Evolutionary conservation across 306 rosid species (phyloP), one percentile per base, ranked within the genome.

Genomic region (Inga oerstediana): DNA sequence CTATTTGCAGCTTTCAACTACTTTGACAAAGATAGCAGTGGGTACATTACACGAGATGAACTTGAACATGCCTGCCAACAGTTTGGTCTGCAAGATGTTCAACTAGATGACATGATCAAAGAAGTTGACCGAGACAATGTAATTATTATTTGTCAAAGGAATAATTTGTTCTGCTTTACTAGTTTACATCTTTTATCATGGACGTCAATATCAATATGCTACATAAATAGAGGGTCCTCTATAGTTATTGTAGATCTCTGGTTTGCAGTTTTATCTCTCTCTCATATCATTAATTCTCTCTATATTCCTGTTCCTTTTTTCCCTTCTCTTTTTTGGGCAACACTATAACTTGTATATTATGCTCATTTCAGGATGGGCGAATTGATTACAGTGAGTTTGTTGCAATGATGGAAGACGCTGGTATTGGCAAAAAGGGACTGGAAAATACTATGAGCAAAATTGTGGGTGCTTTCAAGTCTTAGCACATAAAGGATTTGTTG

Each of bases 341-440:
- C 8, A 5, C 22, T 68, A 12, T 35, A 41, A 41, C 74, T 22
- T 37, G 12, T 41, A 20, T 41, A 1, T 41, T 37, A n/a, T 24
- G 30, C 30, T 69, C 8, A 30, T 37, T 85, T 24, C 92, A 90
- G 93, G 95, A 91, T 64, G 91, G 95, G 13, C 92, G 88, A 22
- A 89, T 91, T 49, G 93, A 91, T 85, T 91, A 91, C 68, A 82
- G 78, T 43, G 93, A 91, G 86, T 91, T 91, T 77, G 93, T 72
- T 39, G 91, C 92, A 45, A 90, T 91, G 95, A 91, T 91, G 95
- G 85, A 91, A 86, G 93, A 90, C 82, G 87, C 84, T 12, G 89
- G 89, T 80, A 88, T 85, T 43, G 86, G 87, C 84, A 64, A 74
- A 74, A 81, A 67, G 79, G 87, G 88, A 34, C 66, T 84, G 66